Evolutionary conservation across 768 basidiomycete genomes (phyloP), one percentile per base, ranked within the genome.

Genomic region (Amanita molliuscula): DNA sequence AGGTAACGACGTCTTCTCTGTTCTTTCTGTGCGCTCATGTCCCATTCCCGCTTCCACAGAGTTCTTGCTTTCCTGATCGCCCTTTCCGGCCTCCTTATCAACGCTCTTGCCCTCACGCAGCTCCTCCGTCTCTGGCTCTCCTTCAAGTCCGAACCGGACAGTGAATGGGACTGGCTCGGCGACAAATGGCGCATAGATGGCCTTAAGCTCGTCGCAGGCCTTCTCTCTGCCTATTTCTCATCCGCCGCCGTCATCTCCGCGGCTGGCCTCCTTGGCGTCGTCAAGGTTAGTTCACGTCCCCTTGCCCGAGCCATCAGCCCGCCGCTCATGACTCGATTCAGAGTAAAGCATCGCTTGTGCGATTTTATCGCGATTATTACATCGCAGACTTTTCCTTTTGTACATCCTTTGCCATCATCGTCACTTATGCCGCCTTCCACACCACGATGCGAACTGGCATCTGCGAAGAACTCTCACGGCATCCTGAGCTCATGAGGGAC

Each of bases 361-460:
- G 84, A 48, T 80, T 90, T 56, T 90, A 88, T 67, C 80, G 87
- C 54, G 86, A 87, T 68, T 88, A 82, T 55, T 79, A 85, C 50
- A 79, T 87, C 54, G 87, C 82, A 46, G 86, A 89, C 65, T 81
- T 89, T 59, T 74, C 75, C 3, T 84, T 86, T 65, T 78, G 78
- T 62, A 71, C 79, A 5, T 67, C 85, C 48, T 74, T 76, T 36
- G 75, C 82, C 9, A 59, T 73, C 13, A 48, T 80, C 29, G 74
- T 75, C 45, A 76, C 77, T 6, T 84, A 82, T 59, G 74, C 72
- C 6, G 74, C 81, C 2, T 82, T 82, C 62, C 73, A 70, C 44
- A 64, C 71, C 47, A 67, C 74, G 13, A 68, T 78, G 26, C 77
- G 83, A 28, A 70, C 81, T 1, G 72, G 71, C 15, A 64, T 86